Evolutionary conservation across 345 rosid species (phyloP), one percentile per base, ranked within the genome.

Genomic region (Balakata baccata): DNA sequence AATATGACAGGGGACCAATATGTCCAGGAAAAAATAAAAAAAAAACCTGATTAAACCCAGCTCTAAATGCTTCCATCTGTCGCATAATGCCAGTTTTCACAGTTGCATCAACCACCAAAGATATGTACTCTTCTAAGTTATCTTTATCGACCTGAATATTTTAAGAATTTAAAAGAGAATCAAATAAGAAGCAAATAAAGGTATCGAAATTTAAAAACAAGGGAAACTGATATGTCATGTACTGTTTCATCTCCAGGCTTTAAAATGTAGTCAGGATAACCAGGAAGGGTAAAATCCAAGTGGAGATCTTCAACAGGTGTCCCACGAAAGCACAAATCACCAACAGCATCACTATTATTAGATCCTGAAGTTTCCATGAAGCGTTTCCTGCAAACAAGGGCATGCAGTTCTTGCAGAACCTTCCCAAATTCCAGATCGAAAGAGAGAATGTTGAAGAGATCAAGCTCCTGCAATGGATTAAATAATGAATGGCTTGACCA

Each of bases 41-140:
- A 34, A 56, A n/a, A 70, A 91, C 99, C 97, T 96, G 99, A 84
- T 91, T 93, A 79, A 96, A 96, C 51, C 99, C 99, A 29, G 92
- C 89, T 79, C 89, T 85, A 78, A 96, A 93, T 68, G 99, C 99
- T 69, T 96, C 98, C 66, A 91, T 68, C 81, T 96, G 99, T 61
- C 92, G 84, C 74, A 80, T 22, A 17, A 93, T 89, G 72, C 99
- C 99, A 2, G 86, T 76, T 85, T 86, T 93, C 70, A 96, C 91
- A 74, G 95, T 91, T 54, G 99, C 95, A 84, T 96, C 97, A 76
- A 93, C 97, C 7, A 90, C 95, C 83, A 87, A 80, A 39, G 89
- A 82, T 70, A 96, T 85, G 79, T 91, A 96, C 66, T 93, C 97
- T 75, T 96, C 99, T 78, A 93, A 86, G 82, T 87, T 91, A 82